phyloP scores from a whole-genome alignment of 2,329 filamentous ascomycete species.

The Bipolaris zeicola region DNA sequence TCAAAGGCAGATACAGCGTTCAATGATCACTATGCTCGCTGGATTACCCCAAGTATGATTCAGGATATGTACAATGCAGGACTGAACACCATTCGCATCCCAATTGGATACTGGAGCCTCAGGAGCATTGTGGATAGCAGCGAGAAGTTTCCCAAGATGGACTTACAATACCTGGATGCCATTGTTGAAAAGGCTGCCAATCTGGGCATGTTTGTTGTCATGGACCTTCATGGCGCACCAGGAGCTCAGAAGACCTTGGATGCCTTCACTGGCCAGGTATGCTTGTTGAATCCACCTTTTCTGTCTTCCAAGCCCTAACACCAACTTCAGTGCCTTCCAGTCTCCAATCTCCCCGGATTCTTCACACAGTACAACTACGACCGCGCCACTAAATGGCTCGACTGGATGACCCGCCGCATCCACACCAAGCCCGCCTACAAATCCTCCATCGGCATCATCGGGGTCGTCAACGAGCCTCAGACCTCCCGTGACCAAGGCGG shows the following conservation, averaged over 20 bases:
- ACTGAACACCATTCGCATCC: constrained; percentile 61
- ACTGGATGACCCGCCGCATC: constrained; percentile 60
- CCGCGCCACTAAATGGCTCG: constrained; percentile 60
- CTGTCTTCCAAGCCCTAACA: not conserved
- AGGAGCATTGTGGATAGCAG: constrained; percentile 56
- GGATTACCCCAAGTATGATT: constrained; percentile 58
- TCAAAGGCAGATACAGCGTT: constrained; percentile 55
- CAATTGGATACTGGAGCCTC: constrained; percentile 62
- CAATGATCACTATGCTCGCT: constrained; percentile 57
- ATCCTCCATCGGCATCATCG: constrained; percentile 62
- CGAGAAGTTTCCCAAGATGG: constrained; percentile 59
- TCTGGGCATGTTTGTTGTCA: constrained; percentile 59
- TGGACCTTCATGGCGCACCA: constrained; percentile 60
- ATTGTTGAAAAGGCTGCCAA: constrained; percentile 57
- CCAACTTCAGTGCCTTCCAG: constrained; percentile 24
- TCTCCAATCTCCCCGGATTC: constrained; percentile 55
- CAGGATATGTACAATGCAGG: constrained; percentile 56
- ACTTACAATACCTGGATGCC: constrained; percentile 54
- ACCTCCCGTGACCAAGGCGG: constrained; percentile 15
- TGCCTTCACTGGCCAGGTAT: constrained; percentile 55
- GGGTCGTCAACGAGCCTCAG: constrained; percentile 64
- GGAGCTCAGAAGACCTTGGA: constrained; percentile 56
- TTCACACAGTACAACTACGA: constrained; percentile 63
- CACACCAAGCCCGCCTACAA: constrained; percentile 57
- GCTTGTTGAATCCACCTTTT: not conserved